Percentiles rank a stretch among this genome's conserved stretches.
Evolutionary conservation across 805 yeast species (phyloP).

Genomic region (Spathaspora boniae): DNA sequence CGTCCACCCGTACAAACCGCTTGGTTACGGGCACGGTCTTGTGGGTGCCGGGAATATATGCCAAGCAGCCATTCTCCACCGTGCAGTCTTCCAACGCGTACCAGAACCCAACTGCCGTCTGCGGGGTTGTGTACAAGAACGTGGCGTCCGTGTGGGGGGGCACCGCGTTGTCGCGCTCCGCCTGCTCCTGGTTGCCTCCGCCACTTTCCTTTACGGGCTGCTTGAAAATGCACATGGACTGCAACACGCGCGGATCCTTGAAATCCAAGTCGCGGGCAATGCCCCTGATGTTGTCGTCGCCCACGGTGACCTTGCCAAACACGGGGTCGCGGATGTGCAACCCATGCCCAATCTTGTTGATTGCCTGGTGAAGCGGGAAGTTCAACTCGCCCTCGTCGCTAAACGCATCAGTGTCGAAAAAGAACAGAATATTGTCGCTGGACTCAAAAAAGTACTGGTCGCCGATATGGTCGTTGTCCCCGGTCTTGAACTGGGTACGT

Average conservation of each 20-base stretch:
- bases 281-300: constrained; percentile 43
- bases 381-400: constrained; percentile 48
- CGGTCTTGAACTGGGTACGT: constrained; percentile 65
- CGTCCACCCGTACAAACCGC: constrained; percentile 57
- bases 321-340: constrained; percentile 53
- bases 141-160: constrained; percentile 78
- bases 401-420: constrained; percentile 71
- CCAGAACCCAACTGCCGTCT: constrained; percentile 76
- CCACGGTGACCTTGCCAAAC: constrained; percentile 52
- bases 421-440: constrained; percentile 63
- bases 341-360: constrained; percentile 81
- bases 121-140: constrained; percentile 69
- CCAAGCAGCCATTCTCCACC: constrained; percentile 61
- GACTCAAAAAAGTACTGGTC: constrained; percentile 69
- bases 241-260: constrained; percentile 67
- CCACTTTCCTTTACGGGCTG: constrained; percentile 47
- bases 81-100: constrained; percentile 76
- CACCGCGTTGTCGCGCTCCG: constrained; percentile 50
- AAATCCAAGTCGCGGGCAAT: constrained; percentile 54
- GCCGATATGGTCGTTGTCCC: constrained; percentile 58
- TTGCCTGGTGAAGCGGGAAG: constrained; percentile 51
- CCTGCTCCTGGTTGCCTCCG: neutral
- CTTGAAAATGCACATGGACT: constrained; percentile 76
- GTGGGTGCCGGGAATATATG: constrained; percentile 71
- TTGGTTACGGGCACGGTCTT: constrained; percentile 51